Evolutionary conservation across 2,329 filamentous ascomycete species (phyloP), one percentile per base, ranked within the genome.

Genomic region (Talaromyces sp.): DNA sequence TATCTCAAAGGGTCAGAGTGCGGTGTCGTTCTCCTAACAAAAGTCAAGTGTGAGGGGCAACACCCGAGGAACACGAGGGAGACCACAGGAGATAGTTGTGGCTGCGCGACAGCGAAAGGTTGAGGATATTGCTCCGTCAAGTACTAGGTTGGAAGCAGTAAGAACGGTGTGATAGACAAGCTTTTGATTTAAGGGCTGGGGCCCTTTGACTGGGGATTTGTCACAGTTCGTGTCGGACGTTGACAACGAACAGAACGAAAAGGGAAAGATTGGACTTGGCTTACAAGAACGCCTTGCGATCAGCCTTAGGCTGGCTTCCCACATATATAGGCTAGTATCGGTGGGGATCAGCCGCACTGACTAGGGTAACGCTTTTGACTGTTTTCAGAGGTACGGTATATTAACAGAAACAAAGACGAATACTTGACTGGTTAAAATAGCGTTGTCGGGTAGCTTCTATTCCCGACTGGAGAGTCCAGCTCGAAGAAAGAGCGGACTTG

Each of bases 281-380:
- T 4, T 28, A 28, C 25, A 43, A 62, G 37, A 54, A 56, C 25
- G 54, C 60, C 60, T 60, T 60, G 60, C 60, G 39, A 52, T 60
- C 59, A 60, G 59, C 59, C 59, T 51, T 51, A 51, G 48, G 31
- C 33, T 54, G 28, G n/a, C n/a, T n/a, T n/a, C 39, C 52, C 52
- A 54, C 52, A 54, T 54, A 31, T 46, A 46, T 25, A 46, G 43
- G 43, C n/a, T 19, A 31, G 43, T 46, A 46, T 46, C 28, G 43
- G 31, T 35, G 21, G 39, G 28, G 28, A 41, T 36, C 39, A 54
- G 52, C 52, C 39, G 52, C 39, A 36, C 52, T n/a, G 37, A 35
- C 41, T 28, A 46, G 43, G 4, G 25, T 28, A 28, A 7, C n/a
- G n/a, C n/a, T n/a, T n/a, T 28, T 28, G 4, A 28, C 4, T 28